Evolutionary conservation across 2,329 filamentous ascomycete species (phyloP).

Genomic region (Hypoxylon rubiginosum): DNA sequence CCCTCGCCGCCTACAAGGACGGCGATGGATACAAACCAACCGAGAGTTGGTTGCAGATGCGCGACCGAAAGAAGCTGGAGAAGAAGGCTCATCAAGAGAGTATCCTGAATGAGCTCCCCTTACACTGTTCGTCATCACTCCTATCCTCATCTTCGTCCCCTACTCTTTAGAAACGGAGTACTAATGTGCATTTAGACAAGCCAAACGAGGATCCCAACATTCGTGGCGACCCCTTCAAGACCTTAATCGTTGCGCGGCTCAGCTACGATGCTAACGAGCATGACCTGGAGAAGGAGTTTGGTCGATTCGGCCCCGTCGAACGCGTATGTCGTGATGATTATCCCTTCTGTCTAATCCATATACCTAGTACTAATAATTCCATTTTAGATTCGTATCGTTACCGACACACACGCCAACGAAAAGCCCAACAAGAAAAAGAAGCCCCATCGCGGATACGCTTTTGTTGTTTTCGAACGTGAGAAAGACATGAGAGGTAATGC

Average conservation of each 20-base stretch:
- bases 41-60: slow-evolving; percentile 92
- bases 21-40: slow-evolving; percentile 83
- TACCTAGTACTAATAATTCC: slow-evolving; percentile 18
- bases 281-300: slow-evolving; percentile 94
- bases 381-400: slow-evolving; percentile 85
- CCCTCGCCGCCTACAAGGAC: slow-evolving; percentile 82
- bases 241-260: slow-evolving; percentile 89
- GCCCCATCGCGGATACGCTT: slow-evolving; percentile 90
- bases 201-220: slow-evolving; percentile 89
- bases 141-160: slow-evolving; percentile 5
- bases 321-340: slow-evolving; percentile 68
- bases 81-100: slow-evolving; percentile 78
- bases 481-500: slow-evolving; percentile 98
- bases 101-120: slow-evolving; percentile 72
- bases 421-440: slow-evolving; percentile 84
- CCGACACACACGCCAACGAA: slow-evolving; percentile 77
- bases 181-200: slow-evolving; percentile 70
- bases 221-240: slow-evolving; percentile 94
- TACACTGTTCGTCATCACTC: slow-evolving; percentile 66
- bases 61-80: slow-evolving; percentile 86
- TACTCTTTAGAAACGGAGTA: slow-evolving; percentile 4
- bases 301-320: slow-evolving; percentile 93
- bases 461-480: slow-evolving; percentile 96
- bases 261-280: slow-evolving; percentile 90
- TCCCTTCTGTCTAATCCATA: neutral